These are phyloP conservation scores for Hymenoscyphus scutula DNA, from an alignment of 2,329 filamentous ascomycete species.

Conservation along the genomic window DNA sequence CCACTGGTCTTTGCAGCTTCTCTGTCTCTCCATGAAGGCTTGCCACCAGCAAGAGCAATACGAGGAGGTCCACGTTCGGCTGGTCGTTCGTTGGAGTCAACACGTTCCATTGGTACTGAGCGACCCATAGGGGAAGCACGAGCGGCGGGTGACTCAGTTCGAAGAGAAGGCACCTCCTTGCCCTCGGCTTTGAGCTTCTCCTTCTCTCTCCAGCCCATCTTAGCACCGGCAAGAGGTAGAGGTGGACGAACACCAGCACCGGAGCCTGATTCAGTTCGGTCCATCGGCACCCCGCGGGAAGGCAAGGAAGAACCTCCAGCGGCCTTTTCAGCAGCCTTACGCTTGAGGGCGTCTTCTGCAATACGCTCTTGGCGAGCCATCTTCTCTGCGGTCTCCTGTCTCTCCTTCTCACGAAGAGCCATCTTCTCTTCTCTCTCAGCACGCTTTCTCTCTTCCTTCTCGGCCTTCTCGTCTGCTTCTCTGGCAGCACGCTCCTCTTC, in stretches of 20 bases:
- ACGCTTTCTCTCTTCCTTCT: conserved; percentile 76
- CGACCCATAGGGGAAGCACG: conserved; percentile 30
- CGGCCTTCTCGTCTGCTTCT: conserved; percentile 83
- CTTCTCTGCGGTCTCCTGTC: conserved; percentile 65
- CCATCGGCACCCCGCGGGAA: conserved; percentile 43
- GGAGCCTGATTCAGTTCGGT: conserved; percentile 50
- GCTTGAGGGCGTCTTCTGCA: conserved; percentile 84
- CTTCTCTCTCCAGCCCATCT: conserved; percentile 72
- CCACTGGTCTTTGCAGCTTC: conserved; percentile 47
- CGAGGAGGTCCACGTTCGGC: conserved; percentile 49
- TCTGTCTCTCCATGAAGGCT: conserved; percentile 58
- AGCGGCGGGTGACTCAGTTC: conserved; percentile 29
- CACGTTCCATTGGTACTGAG: conserved; percentile 39
- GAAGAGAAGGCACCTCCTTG: conserved; percentile 31
- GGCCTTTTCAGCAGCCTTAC: conserved; percentile 58
- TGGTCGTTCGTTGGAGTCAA: conserved; percentile 45
- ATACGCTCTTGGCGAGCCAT: conserved; percentile 71
- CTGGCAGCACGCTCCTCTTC: conserved; percentile 77
- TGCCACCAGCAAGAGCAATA: conserved; percentile 51
- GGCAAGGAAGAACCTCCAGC: conserved; percentile 36
- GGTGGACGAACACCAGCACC: conserved; percentile 49
- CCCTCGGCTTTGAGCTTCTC: conserved; percentile 50
- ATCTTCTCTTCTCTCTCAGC: conserved; percentile 65
- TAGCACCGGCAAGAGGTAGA: conserved; percentile 59
- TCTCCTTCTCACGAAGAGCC: conserved; percentile 64